A percentile compares a stretch with the other conserved stretches of the same genome.
Evolutionary conservation across 805 yeast species (phyloP).

Genomic region (Cyberlindnera mississippiensis): DNA sequence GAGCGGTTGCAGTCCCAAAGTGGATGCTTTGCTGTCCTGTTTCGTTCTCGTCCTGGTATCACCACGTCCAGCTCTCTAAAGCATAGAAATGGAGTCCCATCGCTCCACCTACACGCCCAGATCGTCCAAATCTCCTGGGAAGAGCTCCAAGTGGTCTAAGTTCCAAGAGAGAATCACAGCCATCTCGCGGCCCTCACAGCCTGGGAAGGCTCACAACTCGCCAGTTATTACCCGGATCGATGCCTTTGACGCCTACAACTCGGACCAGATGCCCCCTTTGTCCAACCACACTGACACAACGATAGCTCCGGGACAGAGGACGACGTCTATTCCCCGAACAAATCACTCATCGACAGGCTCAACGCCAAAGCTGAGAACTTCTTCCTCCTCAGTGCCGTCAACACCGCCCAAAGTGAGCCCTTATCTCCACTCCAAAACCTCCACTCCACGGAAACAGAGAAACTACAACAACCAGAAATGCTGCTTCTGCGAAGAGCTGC

Average conservation of each 20-base stretch:
- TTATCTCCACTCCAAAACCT: conserved; percentile 13
- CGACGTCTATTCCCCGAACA: conserved; percentile 20
- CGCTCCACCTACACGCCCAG: neutral
- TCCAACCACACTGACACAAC: conserved; percentile 3
- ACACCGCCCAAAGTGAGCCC: conserved; percentile 22
- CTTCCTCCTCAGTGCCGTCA: neutral
- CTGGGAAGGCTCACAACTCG: neutral
- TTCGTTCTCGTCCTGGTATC: no score
- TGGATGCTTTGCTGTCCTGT: no score
- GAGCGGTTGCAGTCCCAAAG: no score
- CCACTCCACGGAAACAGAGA: conserved; percentile 18
- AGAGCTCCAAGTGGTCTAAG: conserved; percentile 23
- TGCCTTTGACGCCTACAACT: neutral
- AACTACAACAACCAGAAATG: conserved; percentile 28
- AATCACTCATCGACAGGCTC: conserved; percentile 4
- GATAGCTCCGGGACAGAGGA: conserved; percentile 10
- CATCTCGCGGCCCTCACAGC: conserved; percentile 6
- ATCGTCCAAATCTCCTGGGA: conserved; percentile 3
- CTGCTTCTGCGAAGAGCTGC: conserved; percentile 41
- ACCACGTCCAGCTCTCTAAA: no score
- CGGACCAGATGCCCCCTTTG: neutral
- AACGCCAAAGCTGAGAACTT: neutral
- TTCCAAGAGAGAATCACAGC: conserved; percentile 22
- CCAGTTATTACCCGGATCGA: conserved; percentile 5
- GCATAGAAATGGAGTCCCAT: conserved; percentile 2